These are phyloP conservation scores for Xylariales sp. DNA, from an alignment of 2,329 filamentous ascomycete genomes.

Conservation along the genomic window DNA sequence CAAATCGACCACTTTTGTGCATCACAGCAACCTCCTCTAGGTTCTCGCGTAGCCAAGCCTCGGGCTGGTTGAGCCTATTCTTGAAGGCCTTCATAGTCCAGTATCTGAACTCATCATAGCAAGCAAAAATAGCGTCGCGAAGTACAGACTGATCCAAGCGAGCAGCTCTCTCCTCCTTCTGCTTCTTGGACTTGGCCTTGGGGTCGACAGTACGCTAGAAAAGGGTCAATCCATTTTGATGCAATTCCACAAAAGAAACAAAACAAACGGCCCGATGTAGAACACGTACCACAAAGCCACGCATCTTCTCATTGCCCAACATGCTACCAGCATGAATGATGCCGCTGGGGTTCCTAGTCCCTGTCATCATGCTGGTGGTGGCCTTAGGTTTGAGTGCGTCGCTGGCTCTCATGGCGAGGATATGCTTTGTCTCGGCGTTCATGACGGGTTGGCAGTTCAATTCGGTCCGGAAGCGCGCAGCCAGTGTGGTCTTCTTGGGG, in stretches of 20 bases:
- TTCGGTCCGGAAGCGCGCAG: slow-evolving; percentile 71
- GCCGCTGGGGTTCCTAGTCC: slow-evolving; percentile 34
- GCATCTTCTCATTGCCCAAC: slow-evolving; percentile 40
- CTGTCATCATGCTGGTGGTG: slow-evolving; percentile 40
- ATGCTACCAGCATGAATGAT: slow-evolving; percentile 56
- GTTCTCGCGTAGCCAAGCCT: slow-evolving; percentile 84
- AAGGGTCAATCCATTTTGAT: no score
- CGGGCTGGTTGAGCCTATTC: slow-evolving; percentile 74
- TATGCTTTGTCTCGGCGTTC: slow-evolving; percentile 62
- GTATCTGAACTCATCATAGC: slow-evolving; percentile 82
- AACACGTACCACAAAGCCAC: slow-evolving; percentile 53
- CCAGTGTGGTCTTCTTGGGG: slow-evolving; percentile 75
- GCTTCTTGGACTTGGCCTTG: slow-evolving; percentile 68
- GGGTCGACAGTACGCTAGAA: slow-evolving; percentile 16
- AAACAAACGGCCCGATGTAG: not conserved
- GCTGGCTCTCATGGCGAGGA: slow-evolving; percentile 55
- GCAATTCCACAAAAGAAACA: not conserved
- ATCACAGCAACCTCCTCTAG: slow-evolving; percentile 79
- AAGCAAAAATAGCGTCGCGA: slow-evolving; percentile 76
- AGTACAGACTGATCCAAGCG: slow-evolving; percentile 88
- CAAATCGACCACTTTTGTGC: slow-evolving; percentile 78
- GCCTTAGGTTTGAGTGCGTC: slow-evolving; percentile 57
- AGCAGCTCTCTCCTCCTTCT: slow-evolving; percentile 48
- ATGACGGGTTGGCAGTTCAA: slow-evolving; percentile 69
- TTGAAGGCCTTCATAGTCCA: slow-evolving; percentile 92